Base-by-base conservation (phyloP, 495 filamentous ascomycete genomes). In the Hypoxylon lienhwacheense region DNA sequence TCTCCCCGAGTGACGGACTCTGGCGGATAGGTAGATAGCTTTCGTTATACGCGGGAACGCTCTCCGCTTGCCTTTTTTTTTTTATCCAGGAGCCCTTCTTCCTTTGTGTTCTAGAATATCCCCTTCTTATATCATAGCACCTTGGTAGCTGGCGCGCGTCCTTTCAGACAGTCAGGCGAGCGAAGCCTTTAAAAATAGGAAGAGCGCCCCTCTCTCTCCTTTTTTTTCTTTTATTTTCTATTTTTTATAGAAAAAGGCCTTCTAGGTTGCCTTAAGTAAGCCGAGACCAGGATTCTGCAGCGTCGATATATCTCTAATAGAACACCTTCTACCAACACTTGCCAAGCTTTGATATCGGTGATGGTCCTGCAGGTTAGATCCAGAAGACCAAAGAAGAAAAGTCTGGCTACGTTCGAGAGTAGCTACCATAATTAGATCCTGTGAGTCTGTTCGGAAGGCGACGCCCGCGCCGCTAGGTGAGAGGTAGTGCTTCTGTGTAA, bases 151-250 rank as follows among this genome's bases (percentile, higher is more conserved):
- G 33, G 19, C 11, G 20, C 24, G 33, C 7, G 20, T 22, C 36
- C 52, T 61, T 61, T 61, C 42, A 61, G 17, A 29, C 40, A 12
- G n/a, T 17, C 32, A 29, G n/a, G 24, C 19, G 16, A 7, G 36
- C 16, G 48, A 53, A 57, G n/a, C n/a, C n/a, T 26, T 64, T 48
- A 45, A 61, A 58, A 49, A 66, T 58, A 56, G 20, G 58, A 53
- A 53, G 52, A 53, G 60, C 40, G 8, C 19, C 24, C 43, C 53
- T 58, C 45, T n/a, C n/a, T n/a, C n/a, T n/a, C n/a, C n/a, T n/a
- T n/a, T n/a, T n/a, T n/a, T n/a, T n/a, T n/a, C n/a, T n/a, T n/a
- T n/a, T n/a, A n/a, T n/a, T n/a, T n/a, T n/a, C n/a, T n/a, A n/a
- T n/a, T n/a, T n/a, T n/a, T n/a, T n/a, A n/a, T n/a, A n/a, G n/a